Evolutionary conservation across 1,284 basidiomycete genomes (phyloP), one percentile per base, ranked within the genome.

Genomic region (Ceratobasidium sp.): DNA sequence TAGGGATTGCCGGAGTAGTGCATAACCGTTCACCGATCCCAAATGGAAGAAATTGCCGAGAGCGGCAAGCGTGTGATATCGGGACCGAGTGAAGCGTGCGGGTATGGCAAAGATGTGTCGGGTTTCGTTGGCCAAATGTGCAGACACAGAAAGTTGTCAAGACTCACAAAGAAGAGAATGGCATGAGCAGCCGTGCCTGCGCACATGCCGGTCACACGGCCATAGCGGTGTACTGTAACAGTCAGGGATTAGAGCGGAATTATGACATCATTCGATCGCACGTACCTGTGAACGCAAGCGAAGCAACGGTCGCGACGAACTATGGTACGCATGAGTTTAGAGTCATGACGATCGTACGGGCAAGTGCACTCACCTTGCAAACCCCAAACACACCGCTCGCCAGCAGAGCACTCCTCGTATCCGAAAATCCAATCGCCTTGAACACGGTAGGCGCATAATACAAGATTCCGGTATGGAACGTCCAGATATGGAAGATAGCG

Each of bases 401-500:
- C 36, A 74, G 52, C 30, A 74, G 30, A 23, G 71, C 72, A 34
- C 61, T 69, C 50, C 71, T 74, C 23, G 57, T 67, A 39, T 62
- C 61, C 32, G 73, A 74, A 43, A 74, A 72, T 28, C 73, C 73
- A 32, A 74, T 72, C 12, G 60, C 67, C 64, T 59, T 69, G 71
- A 74, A 74, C 34, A 74, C 72, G 18, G 71, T 74, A 5, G 73
- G 71, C 3, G 73, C 73, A 46, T 74, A 74, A 32, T 74, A 74
- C 46, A 74, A 48, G 21, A 74, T 72, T 10, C 71, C 73, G 14
- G 71, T 74, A 43, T 74, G 73, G 39, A 64, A 71, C 10, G 59
- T 62, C 73, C 71, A 74, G 34, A 74, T 74, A 46, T 74, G 73
- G 62, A 71, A 74, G 10, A 61, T 39, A 28, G 64, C 62, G 28